Conservation (phyloP, 2,329 filamentous ascomycete species). For the Colletotrichum gigasporum region DNA sequence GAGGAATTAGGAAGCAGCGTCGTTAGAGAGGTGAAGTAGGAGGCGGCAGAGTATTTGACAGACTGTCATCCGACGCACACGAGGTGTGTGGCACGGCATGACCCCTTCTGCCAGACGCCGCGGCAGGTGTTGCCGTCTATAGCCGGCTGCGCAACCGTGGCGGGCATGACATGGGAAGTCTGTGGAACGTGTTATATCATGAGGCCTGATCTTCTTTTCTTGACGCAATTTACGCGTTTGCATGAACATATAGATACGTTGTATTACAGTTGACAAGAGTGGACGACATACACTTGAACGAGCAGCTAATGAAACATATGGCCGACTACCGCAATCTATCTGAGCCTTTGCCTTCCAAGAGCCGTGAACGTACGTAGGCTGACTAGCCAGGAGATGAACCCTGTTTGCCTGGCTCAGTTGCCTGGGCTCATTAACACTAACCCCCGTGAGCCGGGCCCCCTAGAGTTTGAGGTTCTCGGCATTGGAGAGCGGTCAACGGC, state of each 20-base stretch:
- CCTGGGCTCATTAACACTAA: too few relatives aligned
- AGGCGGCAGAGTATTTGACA: neutral
- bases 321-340: neutral
- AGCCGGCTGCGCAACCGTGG: neutral
- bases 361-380: too few relatives aligned
- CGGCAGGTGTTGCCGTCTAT: neutral
- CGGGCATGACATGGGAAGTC: neutral
- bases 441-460: neutral
- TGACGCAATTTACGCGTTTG: constrained; percentile 1
- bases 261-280: constrained; percentile 19
- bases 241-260: constrained; percentile 27
- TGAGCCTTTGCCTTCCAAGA: neutral
- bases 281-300: constrained; percentile 4
- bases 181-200: neutral
- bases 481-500: neutral
- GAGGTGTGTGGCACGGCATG: neutral
- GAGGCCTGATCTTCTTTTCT: constrained; percentile 8
- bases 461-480: neutral
- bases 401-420: too few relatives aligned
- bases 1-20: neutral
- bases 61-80: neutral
- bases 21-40: neutral
- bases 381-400: too few relatives aligned
- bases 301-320: constrained; percentile 13
- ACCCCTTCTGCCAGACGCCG: neutral